phyloP scores from a whole-genome alignment of 2,329 filamentous ascomycete genomes.

The Talaromyces funiculosus region DNA sequence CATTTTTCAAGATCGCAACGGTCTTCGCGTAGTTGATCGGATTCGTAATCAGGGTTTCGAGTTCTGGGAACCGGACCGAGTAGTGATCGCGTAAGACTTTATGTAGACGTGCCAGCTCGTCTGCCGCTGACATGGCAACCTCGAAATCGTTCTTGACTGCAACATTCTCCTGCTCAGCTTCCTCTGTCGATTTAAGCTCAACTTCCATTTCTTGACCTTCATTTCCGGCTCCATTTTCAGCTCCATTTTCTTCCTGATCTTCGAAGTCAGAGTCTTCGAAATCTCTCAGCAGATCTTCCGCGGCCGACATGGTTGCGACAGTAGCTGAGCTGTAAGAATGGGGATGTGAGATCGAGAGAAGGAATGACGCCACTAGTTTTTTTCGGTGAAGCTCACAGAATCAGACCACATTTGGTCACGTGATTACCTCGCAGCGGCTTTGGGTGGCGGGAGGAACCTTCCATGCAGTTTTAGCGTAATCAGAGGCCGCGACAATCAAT shows the following conservation, averaged over 20 bases:
- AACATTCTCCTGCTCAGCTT: constrained; percentile 48
- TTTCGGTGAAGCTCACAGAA: constrained; percentile 11
- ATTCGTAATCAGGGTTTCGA: constrained; percentile 84
- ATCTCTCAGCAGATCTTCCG: constrained; percentile 86
- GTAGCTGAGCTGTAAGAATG: not conserved
- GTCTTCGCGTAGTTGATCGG: constrained; percentile 94
- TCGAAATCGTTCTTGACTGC: constrained; percentile 73
- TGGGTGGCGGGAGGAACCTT: constrained; percentile 19
- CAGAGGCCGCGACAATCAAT: not conserved
- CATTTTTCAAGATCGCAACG: constrained; percentile 87
- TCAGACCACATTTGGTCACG: constrained; percentile 16
- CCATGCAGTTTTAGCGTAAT: constrained; percentile 1
- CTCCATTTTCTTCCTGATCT: constrained; percentile 63
- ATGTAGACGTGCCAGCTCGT: constrained; percentile 86
- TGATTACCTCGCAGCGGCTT: not conserved
- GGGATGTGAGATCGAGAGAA: not conserved
- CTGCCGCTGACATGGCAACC: constrained; percentile 88
- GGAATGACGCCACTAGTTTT: constrained; percentile 12
- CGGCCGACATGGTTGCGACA: constrained; percentile 67
- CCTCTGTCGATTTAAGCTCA: constrained; percentile 37
- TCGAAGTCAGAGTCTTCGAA: constrained; percentile 65
- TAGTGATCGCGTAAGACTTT: constrained; percentile 97
- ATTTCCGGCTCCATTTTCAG: constrained; percentile 49
- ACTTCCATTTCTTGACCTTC: constrained; percentile 59
- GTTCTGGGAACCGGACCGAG: constrained; percentile 84